Conservation (phyloP, 768 basidiomycete genomes). For the Pleurotus sapidus region DNA sequence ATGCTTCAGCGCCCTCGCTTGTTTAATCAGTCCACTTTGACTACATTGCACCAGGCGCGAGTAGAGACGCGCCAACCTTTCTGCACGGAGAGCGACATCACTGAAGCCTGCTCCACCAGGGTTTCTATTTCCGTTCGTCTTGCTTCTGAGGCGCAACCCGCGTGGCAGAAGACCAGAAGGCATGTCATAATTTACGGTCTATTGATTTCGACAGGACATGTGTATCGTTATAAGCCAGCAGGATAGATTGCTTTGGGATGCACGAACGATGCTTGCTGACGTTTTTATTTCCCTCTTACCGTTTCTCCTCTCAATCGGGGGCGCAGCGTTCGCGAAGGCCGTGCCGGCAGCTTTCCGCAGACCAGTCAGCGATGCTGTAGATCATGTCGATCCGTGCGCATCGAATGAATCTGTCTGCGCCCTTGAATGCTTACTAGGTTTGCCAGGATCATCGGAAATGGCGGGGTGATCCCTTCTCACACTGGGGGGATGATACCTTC, state of each 20-base stretch:
- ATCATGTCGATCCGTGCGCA: conserved; percentile 29
- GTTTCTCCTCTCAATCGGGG: background rate
- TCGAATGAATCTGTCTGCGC: background rate
- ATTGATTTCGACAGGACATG: background rate
- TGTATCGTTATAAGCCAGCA: background rate
- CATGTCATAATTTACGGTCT: background rate
- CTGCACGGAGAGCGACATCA: background rate
- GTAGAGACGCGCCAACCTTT: background rate
- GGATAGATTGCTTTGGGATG: background rate
- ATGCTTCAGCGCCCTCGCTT: background rate
- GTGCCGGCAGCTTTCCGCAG: background rate
- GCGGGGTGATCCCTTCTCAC: conserved; percentile 65
- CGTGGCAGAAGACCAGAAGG: background rate
- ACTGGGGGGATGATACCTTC: conserved; percentile 81
- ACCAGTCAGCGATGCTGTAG: conserved; percentile 22
- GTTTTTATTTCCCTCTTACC: background rate
- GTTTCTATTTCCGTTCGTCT: background rate
- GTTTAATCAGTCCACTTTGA: background rate
- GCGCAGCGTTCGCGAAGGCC: background rate
- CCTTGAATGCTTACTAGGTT: background rate
- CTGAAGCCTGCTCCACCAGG: background rate
- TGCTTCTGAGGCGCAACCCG: background rate
- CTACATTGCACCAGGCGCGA: background rate
- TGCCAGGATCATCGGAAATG: conserved; percentile 62
- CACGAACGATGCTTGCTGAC: background rate